phyloP scores from a whole-genome alignment of 345 rosid genomes.

The Arabidopsis thaliana region TAIR10.1 NC_003070.9:11558001-11558500 shows the following conservation, averaged over 20 bases:
- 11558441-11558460: conserved; percentile 68
- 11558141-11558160: conserved; percentile 43
- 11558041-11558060: conserved; percentile 11
- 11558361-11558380: conserved; percentile 72
- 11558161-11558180: conserved; percentile 74
- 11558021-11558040: not conserved
- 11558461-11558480: conserved; percentile 56
- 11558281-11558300: conserved; percentile 78
- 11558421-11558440: conserved; percentile 95
- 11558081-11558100: not conserved
- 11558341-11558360: conserved; percentile 80
- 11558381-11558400: conserved; percentile 98
- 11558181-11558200: conserved; percentile 73
- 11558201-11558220: conserved; percentile 87
- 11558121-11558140: not conserved
- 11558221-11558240: conserved; percentile 83
- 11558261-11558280: conserved; percentile 97
- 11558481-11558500: conserved; percentile 59
- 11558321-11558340: conserved; percentile 78
- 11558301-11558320: conserved; percentile 66
- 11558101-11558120: not conserved
- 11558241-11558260: conserved; percentile 94
- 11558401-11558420: conserved; percentile 93
- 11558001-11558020: not conserved
- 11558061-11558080: not conserved